Evolutionary conservation across 2,329 filamentous ascomycete species (phyloP).

Genomic region (Exophiala sp.): DNA sequence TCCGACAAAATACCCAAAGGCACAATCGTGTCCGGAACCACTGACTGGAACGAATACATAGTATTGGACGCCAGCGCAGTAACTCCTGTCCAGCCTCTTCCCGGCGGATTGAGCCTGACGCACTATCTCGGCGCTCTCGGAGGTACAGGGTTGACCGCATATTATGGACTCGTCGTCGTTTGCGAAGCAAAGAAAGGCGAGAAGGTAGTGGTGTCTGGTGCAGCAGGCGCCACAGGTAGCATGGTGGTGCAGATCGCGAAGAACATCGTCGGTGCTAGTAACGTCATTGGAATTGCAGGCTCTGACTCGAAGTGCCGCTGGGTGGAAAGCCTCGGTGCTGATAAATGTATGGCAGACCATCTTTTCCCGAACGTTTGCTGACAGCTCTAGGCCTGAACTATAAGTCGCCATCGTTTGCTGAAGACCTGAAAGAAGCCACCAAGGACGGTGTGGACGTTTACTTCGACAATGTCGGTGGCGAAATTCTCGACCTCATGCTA

Average conservation of each 20-base stretch:
- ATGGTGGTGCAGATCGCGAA: constrained; percentile 57
- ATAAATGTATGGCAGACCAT: constrained; percentile 62
- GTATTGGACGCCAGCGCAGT: constrained; percentile 30
- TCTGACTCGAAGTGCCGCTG: constrained; percentile 65
- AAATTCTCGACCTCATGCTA: constrained; percentile 20
- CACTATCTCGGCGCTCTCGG: constrained; percentile 49
- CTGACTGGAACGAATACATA: constrained; percentile 41
- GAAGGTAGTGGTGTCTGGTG: constrained; percentile 72
- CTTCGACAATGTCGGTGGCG: constrained; percentile 57
- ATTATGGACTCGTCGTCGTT: constrained; percentile 68
- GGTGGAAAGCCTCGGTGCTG: constrained; percentile 56
- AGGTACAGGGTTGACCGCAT: constrained; percentile 62
- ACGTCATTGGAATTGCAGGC: constrained; percentile 64
- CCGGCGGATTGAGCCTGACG: constrained; percentile 14
- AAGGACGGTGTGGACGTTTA: constrained; percentile 58
- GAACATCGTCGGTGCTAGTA: constrained; percentile 56
- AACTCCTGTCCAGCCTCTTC: not conserved
- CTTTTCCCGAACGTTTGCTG: constrained; percentile 49
- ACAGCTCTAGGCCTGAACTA: constrained; percentile 53
- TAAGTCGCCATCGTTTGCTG: constrained; percentile 59
- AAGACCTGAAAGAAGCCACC: constrained; percentile 29
- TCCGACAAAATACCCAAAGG: constrained; percentile 32
- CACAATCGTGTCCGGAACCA: constrained; percentile 32
- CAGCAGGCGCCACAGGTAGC: constrained; percentile 73
- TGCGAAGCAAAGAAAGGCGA: constrained; percentile 66